A percentile compares a stretch with the other conserved stretches of the same genome.
phyloP scores from a whole-genome alignment of 1,284 basidiomycete species.

The Chiua sp. region DNA sequence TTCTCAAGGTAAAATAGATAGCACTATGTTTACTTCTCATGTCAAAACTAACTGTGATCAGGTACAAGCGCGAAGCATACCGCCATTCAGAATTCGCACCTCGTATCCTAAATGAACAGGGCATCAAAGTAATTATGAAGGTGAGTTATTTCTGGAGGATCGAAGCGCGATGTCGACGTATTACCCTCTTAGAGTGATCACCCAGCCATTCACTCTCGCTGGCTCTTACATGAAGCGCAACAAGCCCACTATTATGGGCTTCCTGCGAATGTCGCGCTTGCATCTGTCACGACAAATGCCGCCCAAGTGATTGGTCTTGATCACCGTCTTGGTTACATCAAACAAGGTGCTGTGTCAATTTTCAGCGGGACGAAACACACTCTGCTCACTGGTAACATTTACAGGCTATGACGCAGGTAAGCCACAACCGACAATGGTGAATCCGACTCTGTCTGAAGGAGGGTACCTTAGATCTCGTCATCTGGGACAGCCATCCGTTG shows the following conservation, averaged over 20 bases:
- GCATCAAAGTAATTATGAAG: conserved; percentile 51
- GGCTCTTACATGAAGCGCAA: conserved; percentile 73
- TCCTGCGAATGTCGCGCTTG: conserved; percentile 51
- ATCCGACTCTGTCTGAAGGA: not conserved
- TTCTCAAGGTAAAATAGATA: conserved; percentile 48
- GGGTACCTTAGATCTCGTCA: conserved; percentile 67
- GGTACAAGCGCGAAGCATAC: conserved; percentile 73
- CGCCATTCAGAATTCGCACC: conserved; percentile 47
- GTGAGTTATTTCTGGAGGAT: conserved; percentile 25
- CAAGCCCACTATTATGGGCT: conserved; percentile 68
- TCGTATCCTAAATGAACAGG: conserved; percentile 32
- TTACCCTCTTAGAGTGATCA: conserved; percentile 60
- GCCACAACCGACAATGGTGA: not conserved
- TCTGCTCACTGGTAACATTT: conserved; percentile 1
- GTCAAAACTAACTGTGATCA: conserved; percentile 19
- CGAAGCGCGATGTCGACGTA: not conserved
- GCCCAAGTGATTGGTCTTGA: conserved; percentile 67
- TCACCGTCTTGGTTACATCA: conserved; percentile 69
- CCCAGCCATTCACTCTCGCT: conserved; percentile 67
- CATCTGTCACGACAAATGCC: conserved; percentile 66
- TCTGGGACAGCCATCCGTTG: conserved; percentile 91
- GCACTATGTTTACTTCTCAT: not conserved
- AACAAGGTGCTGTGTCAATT: conserved; percentile 44
- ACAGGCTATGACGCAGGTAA: conserved; percentile 41
- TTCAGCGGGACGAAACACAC: not conserved